phyloP scores from a whole-genome alignment of 371 early-diverging fungal species.

The Mucor sp. region DNA sequence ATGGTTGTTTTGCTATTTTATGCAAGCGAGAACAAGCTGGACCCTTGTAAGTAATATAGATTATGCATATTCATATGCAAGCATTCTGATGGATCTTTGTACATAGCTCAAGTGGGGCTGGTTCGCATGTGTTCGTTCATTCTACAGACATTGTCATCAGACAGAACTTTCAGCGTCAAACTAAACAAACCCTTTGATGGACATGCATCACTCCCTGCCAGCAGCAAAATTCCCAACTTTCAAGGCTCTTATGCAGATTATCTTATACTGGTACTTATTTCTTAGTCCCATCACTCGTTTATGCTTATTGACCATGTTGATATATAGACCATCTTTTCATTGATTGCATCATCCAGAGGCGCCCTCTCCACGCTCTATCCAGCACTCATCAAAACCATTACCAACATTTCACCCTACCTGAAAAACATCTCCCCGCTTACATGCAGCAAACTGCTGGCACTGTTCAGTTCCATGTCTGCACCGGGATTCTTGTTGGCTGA shows the following conservation, averaged over 20 bases:
- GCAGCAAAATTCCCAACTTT: conserved; percentile 72
- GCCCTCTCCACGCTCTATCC: conserved; percentile 75
- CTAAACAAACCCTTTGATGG: conserved; percentile 79
- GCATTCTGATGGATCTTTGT: conserved; percentile 55
- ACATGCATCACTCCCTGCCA: conserved; percentile 65
- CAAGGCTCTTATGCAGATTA: conserved; percentile 86
- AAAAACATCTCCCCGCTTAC: conserved; percentile 76
- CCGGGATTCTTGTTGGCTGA: conserved; percentile 81
- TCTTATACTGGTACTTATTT: conserved; percentile 69
- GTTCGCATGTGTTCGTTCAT: conserved; percentile 82
- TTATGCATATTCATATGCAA: conserved; percentile 39
- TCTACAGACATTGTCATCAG: conserved; percentile 82
- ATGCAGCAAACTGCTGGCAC: conserved; percentile 67
- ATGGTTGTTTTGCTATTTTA: conserved; percentile 69
- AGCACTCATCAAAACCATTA: conserved; percentile 73
- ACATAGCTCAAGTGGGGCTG: conserved; percentile 74
- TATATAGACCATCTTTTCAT: conserved; percentile 65
- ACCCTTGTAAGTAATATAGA: conserved; percentile 52
- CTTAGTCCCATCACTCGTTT: no score
- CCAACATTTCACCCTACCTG: conserved; percentile 83
- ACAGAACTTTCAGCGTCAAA: conserved; percentile 76
- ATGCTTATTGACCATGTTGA: not conserved
- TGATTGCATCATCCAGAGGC: conserved; percentile 77
- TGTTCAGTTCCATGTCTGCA: conserved; percentile 76
- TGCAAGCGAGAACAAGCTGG: conserved; percentile 62